Base-by-base conservation (phyloP, 1,139 yeast species). In the Suhomyces maxii region DNA sequence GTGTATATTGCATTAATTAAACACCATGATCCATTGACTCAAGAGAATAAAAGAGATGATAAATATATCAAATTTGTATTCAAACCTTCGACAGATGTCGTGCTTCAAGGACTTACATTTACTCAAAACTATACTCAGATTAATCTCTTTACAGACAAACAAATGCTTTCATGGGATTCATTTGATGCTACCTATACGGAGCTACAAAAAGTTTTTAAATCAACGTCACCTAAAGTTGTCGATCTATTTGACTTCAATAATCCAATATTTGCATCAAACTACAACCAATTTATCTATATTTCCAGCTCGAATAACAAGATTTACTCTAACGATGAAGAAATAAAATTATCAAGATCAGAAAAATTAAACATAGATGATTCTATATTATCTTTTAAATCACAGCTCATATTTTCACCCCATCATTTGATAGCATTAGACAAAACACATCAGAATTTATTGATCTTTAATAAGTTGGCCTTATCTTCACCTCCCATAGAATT, bases 11-110 rank as follows among this genome's bases (percentile, higher is more conserved):
- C 68, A 1, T 51, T 54, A 14, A 50, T 73, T 9, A 71, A 69
- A 42, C 53, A 61, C 5, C 64, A 60, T 42, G 54, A 54, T 28
- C 53, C 53, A 3, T 46, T 51, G 14, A 44, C 57, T 6, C 63
- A 60, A 34, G 64, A 60, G 18, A 64, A 60, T 41, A 73, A 70
- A 49, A 63, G 71, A 35, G 77, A 72, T 49, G 78, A 74, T 46
- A 71, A 65, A 48, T 60, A 62, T 42, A 50, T 69, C 8, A 71
- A 71, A 45, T 60, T 56, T 25, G 65, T 68, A 0, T 68, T 59
- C 48, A 64, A 62, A 25, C 55, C 67, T 1, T 63, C 39, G 8
- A 10, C 14, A 7, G 40, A 37, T 3, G 14, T 31, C 11, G 33
- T 36, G 7, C 26, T 46, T 6, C 18, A 14, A 9, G 70, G 69